Conservation (phyloP, 2,329 filamentous ascomycete genomes). For the Fusarium cicatricum region DNA sequence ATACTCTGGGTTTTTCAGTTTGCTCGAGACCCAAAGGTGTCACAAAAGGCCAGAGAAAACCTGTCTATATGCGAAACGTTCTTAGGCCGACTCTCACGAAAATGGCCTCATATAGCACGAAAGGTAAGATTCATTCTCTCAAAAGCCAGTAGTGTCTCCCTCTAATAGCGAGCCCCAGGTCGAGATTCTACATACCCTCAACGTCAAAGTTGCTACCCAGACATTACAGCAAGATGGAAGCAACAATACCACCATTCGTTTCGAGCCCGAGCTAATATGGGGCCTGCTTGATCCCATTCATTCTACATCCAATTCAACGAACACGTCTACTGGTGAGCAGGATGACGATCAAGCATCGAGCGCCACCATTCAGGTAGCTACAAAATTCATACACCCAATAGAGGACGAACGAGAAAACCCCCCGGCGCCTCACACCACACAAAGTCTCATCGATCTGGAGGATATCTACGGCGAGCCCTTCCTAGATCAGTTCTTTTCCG, state of each 20-base stretch:
- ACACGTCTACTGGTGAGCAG: neutral
- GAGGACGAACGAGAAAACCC: slow-evolving; percentile 5
- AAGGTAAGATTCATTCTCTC: slow-evolving; percentile 17
- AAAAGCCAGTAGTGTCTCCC: fast-evolving
- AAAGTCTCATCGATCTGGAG: slow-evolving; percentile 26
- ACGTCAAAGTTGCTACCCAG: slow-evolving; percentile 16
- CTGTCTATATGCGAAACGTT: slow-evolving; percentile 16
- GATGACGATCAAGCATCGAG: slow-evolving; percentile 6
- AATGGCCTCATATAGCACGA: slow-evolving; percentile 34
- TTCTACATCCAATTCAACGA: neutral
- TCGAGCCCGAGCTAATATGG: slow-evolving; percentile 38
- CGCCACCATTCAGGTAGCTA: slow-evolving; percentile 36
- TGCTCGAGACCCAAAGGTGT: slow-evolving; percentile 29
- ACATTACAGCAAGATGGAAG: slow-evolving; percentile 1
- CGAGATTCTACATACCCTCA: slow-evolving; percentile 23
- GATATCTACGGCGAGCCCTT: slow-evolving; percentile 31
- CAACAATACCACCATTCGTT: slow-evolving; percentile 21
- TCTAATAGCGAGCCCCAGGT: neutral
- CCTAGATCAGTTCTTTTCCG: slow-evolving; percentile 36
- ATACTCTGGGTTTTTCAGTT: slow-evolving; percentile 40
- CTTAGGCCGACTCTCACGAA: slow-evolving; percentile 8
- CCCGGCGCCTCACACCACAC: neutral
- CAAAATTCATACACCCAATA: slow-evolving; percentile 36
- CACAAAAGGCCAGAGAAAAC: slow-evolving; percentile 34
- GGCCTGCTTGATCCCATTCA: slow-evolving; percentile 30